Base-by-base conservation (phyloP, 306 rosid genomes). In the Hippophae rhamnoides region DNA sequence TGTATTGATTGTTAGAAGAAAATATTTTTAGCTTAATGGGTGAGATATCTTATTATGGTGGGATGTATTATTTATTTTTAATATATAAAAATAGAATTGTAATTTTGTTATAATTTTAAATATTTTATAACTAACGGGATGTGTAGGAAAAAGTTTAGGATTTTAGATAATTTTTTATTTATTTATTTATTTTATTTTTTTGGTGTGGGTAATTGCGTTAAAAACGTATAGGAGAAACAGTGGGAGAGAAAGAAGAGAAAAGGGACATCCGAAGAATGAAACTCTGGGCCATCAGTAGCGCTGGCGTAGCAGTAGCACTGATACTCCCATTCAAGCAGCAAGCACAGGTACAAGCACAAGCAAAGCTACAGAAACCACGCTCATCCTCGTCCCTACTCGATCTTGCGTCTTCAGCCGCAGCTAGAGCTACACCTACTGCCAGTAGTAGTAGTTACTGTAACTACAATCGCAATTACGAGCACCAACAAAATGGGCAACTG, bases 401-500 rank as follows among this genome's bases (percentile, higher is more conserved):
- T 8, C 57, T 42, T 9, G 3, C 65, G 53, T 46, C 61, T 59
- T 38, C 71, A 52, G 18, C 66, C 23, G 13, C 63, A 31, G 23
- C 47, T 9, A 13, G 56, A 54, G 11, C 50, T 56, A 51, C 47
- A 13, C 8, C 41, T 41, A 13, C 74, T 54, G 56, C 41, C 40
- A 5, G 43, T 50, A 57, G 53, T 43, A 14, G 53, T 31, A 31
- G 38, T 31, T 31, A 31, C 38, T 31, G 38, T 31, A 31, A 31
- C 38, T 4, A 31, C 5, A 31, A 31, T 31, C 38, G 38, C 38
- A 57, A 10, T 49, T 23, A 12, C 26, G 47, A 41, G 53, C 52
- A 42, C 7, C 65, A 12, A 9, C 70, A 38, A 27, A 38, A 93
- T 93, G 99, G 99, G 99, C 25, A 93, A 93, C 72, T 89, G 99